Evolutionary conservation across 148 eudicot species (phyloP).

Genomic region (Vaccinium corymbosum): DNA sequence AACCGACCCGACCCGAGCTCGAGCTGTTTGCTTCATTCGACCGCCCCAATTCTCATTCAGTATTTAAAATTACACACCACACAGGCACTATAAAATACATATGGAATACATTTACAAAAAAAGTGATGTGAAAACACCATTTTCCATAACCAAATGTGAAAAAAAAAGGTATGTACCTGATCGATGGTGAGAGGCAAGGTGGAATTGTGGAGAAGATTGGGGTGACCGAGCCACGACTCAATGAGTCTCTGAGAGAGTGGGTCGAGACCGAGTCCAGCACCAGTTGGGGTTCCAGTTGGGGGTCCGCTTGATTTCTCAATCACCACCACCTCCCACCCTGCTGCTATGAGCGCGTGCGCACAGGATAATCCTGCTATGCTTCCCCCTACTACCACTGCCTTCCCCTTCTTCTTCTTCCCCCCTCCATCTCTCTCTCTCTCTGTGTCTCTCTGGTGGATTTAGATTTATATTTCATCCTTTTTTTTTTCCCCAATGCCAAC

Average conservation of each 20-base stretch:
- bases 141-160: no score
- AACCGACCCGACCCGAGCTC: background rate
- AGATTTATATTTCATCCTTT: no score
- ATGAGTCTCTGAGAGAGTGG: constrained; percentile 42
- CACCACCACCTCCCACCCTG: constrained; percentile 77
- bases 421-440: background rate
- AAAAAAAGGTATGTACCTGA: no score
- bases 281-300: constrained; percentile 62
- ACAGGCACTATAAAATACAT: no score
- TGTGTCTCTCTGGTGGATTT: background rate
- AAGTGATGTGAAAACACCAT: no score
- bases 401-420: constrained; percentile 18
- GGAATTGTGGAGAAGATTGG: constrained; percentile 27
- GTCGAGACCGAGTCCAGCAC: constrained; percentile 82
- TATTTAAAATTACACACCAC: no score
- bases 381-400: constrained; percentile 85
- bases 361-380: constrained; percentile 70
- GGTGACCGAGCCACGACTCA: constrained; percentile 43
- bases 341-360: constrained; percentile 57
- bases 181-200: constrained; percentile 43
- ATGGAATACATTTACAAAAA: no score
- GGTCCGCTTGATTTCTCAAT: constrained; percentile 60
- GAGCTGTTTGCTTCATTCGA: no score
- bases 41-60: no score
- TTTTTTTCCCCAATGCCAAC: no score